Conservation (phyloP, 768 basidiomycete genomes). For the Tricholoma terreum region DNA sequence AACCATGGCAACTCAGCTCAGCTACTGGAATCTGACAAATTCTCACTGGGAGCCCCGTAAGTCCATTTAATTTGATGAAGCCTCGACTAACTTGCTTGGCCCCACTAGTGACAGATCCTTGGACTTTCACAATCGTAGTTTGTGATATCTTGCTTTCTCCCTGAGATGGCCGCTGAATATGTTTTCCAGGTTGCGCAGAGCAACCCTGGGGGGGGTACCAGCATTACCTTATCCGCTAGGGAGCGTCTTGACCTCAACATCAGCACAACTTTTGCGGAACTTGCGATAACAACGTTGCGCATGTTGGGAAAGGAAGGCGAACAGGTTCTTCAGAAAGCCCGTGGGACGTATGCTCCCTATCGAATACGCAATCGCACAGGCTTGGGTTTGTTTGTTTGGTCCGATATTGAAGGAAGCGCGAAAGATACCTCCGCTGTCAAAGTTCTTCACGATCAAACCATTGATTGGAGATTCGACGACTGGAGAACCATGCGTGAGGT, state of each 20-base stretch:
- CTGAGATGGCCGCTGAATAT: not conserved
- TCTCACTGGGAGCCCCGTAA: constrained; percentile 96
- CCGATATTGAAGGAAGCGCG: constrained; percentile 62
- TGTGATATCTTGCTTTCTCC: not conserved
- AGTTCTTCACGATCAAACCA: constrained; percentile 67
- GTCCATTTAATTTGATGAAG: constrained; percentile 21
- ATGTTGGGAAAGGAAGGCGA: constrained; percentile 76
- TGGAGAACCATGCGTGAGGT: constrained; percentile 94
- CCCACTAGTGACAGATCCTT: constrained; percentile 84
- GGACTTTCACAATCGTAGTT: constrained; percentile 80
- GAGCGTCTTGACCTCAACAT: constrained; percentile 90
- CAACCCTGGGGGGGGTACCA: constrained; percentile 46
- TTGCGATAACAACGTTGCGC: constrained; percentile 69
- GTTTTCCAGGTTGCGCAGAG: constrained; percentile 51
- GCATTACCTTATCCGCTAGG: constrained; percentile 63
- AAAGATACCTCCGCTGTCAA: constrained; percentile 53
- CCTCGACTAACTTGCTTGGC: not conserved
- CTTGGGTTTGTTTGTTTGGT: constrained; percentile 79
- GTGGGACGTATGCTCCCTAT: constrained; percentile 93
- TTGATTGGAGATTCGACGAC: constrained; percentile 98
- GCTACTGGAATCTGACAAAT: constrained; percentile 95
- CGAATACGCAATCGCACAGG: constrained; percentile 90
- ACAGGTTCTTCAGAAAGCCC: constrained; percentile 65
- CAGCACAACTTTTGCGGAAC: constrained; percentile 86
- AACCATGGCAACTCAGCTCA: constrained; percentile 77